Evolutionary conservation across 345 rosid species (phyloP).

Genomic region (Eutrema heterophyllum): DNA sequence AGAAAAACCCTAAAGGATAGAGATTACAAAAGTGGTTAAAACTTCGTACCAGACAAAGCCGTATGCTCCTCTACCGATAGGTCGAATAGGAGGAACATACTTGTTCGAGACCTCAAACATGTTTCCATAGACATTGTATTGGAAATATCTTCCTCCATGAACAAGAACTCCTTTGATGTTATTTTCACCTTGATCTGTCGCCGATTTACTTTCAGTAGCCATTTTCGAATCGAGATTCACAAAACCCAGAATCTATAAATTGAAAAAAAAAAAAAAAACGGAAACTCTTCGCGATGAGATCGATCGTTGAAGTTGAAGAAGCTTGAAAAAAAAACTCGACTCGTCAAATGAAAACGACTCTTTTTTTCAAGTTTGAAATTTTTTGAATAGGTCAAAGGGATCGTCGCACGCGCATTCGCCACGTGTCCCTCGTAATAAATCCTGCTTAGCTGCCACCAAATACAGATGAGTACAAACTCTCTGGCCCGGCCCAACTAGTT

Average conservation of each 20-base stretch:
- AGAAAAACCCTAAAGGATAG: background rate
- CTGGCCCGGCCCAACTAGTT: conserved; percentile 4
- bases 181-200: conserved; percentile 7
- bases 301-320: background rate
- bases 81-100: conserved; percentile 51
- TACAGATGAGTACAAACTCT: background rate
- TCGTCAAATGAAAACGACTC: conserved; percentile 17
- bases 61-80: conserved; percentile 55
- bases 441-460: background rate
- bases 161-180: conserved; percentile 24
- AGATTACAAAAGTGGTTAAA: background rate
- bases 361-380: conserved; percentile 8
- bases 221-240: background rate
- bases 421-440: background rate
- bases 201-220: conserved; percentile 17
- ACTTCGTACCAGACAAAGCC: conserved; percentile 50
- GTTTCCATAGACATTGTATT: conserved; percentile 48
- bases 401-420: background rate
- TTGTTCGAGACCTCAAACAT: conserved; percentile 49
- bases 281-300: background rate
- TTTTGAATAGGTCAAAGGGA: conserved; percentile 17
- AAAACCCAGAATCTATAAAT: background rate
- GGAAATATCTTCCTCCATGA: conserved; percentile 44
- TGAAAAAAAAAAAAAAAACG: background rate
- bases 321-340: background rate